phyloP scores from a whole-genome alignment of 2,329 filamentous ascomycete species.

The Hypoxylon sp. region DNA sequence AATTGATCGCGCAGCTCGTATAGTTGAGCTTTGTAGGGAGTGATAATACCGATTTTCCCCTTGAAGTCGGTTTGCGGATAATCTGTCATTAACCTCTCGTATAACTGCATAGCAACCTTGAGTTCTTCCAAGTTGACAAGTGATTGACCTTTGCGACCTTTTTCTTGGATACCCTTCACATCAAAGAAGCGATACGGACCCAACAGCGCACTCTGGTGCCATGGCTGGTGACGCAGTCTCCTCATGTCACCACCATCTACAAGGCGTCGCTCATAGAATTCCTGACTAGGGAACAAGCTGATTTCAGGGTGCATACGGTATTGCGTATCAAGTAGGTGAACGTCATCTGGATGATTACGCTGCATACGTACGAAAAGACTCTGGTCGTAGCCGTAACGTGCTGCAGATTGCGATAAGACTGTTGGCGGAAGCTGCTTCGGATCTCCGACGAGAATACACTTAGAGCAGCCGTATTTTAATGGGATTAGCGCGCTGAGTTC shows the following conservation, averaged over 20 bases:
- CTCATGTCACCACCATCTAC: slow-evolving; percentile 90
- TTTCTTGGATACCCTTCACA: slow-evolving; percentile 87
- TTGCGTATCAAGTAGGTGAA: slow-evolving; percentile 96
- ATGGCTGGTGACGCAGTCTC: slow-evolving; percentile 80
- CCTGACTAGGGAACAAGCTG: slow-evolving; percentile 87
- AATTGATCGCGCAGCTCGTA: slow-evolving; percentile 84
- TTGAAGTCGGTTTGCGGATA: slow-evolving; percentile 78
- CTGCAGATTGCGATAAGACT: slow-evolving; percentile 92
- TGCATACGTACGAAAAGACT: slow-evolving; percentile 99
- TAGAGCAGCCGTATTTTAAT: slow-evolving; percentile 95
- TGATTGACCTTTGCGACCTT: slow-evolving; percentile 87
- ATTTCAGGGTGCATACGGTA: slow-evolving; percentile 99
- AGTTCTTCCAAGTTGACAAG: slow-evolving; percentile 91
- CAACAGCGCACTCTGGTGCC: slow-evolving; percentile 86
- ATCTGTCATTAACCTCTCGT: slow-evolving; percentile 82
- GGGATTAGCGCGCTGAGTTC: slow-evolving; percentile 97
- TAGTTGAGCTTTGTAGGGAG: slow-evolving; percentile 95
- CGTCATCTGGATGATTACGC: slow-evolving; percentile 85
- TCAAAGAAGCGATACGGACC: slow-evolving; percentile 98
- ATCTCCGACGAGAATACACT: slow-evolving; percentile 97
- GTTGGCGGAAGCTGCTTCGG: slow-evolving; percentile 97
- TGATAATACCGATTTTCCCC: slow-evolving; percentile 95
- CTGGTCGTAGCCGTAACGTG: slow-evolving; percentile 95
- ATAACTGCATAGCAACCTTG: slow-evolving; percentile 87
- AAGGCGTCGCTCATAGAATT: slow-evolving; percentile 92